Percentiles rank a stretch among this genome's conserved stretches.
These are phyloP conservation scores for Ogataea pini DNA, from an alignment of 805 yeast genomes.

Conservation along the genomic window DNA sequence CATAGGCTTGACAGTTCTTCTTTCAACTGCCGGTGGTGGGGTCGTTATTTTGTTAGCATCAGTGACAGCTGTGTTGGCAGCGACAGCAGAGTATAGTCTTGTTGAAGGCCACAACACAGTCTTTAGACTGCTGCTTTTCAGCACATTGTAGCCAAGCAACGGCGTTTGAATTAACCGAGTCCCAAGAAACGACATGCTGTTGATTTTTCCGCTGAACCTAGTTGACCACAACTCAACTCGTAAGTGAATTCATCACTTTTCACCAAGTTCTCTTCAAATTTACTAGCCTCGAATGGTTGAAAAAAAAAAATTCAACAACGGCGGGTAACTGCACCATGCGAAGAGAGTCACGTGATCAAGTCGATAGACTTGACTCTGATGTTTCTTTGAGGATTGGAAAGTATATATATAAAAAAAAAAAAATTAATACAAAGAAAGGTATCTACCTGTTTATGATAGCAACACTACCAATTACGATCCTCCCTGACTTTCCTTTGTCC, in stretches of 20 bases:
- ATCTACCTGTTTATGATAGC: too few relatives aligned
- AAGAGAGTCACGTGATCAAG: not conserved
- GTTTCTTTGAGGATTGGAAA: not conserved
- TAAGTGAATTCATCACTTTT: not conserved
- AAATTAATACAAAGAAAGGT: not conserved
- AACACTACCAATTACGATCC: too few relatives aligned
- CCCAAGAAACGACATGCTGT: conserved; percentile 5
- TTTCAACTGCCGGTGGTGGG: conserved; percentile 2
- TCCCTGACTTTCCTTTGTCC: too few relatives aligned
- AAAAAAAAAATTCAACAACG: not conserved
- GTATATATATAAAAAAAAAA: not conserved
- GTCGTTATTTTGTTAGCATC: not conserved
- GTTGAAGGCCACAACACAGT: conserved; percentile 5
- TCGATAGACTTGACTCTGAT: not conserved
- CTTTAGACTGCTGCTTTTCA: not conserved
- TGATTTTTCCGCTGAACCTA: not conserved
- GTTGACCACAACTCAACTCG: too few relatives aligned
- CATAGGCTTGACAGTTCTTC: conserved; percentile 54
- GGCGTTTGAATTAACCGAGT: conserved; percentile 8
- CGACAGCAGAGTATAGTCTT: conserved; percentile 5
- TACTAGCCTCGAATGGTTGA: not conserved
- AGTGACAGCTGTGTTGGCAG: not conserved
- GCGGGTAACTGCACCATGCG: conserved; percentile 4
- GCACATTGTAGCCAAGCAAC: conserved; percentile 2
- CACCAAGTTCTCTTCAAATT: not conserved